Percentiles rank a stretch among this genome's conserved stretches.
phyloP scores from a whole-genome alignment of 2,329 filamentous ascomycete genomes.

The Stenocarpella maydis region DNA sequence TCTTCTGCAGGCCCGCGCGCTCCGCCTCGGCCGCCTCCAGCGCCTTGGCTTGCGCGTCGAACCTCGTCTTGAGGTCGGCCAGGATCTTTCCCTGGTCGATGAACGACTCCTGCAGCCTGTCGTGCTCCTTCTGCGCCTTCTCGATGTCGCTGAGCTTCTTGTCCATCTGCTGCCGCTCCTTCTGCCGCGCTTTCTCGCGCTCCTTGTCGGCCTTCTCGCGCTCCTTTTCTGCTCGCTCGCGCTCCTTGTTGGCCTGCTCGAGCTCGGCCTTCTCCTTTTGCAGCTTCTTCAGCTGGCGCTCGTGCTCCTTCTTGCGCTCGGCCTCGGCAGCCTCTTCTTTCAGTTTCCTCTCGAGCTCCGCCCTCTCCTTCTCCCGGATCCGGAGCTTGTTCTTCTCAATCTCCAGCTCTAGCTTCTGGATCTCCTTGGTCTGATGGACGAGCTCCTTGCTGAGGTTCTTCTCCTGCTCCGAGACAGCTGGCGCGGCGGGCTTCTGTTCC shows the following conservation, averaged over 20 bases:
- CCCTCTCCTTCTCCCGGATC: conserved; percentile 30
- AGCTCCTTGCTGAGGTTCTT: conserved; percentile 34
- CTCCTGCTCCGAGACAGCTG: conserved; percentile 12
- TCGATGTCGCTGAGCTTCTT: conserved; percentile 29
- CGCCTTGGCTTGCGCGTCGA: conserved; percentile 37
- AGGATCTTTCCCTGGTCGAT: conserved; percentile 37
- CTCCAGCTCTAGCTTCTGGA: conserved; percentile 33
- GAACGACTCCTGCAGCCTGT: conserved; percentile 32
- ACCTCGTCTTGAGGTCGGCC: conserved; percentile 39
- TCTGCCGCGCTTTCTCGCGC: conserved; percentile 24
- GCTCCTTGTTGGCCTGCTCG: conserved; percentile 14
- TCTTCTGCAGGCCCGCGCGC: conserved; percentile 24
- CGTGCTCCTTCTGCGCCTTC: conserved; percentile 33
- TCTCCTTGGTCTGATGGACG: conserved; percentile 32
- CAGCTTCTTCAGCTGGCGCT: conserved; percentile 24
- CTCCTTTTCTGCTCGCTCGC: background rate
- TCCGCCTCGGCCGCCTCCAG: conserved; percentile 29
- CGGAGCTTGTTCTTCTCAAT: conserved; percentile 29
- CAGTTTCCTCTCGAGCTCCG: conserved; percentile 17
- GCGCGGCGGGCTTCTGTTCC: conserved; percentile 8
- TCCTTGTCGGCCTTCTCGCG: conserved; percentile 27
- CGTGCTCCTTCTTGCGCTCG: conserved; percentile 29
- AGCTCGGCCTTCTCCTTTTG: conserved; percentile 29
- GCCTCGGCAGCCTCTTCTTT: conserved; percentile 24
- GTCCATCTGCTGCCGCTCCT: conserved; percentile 21